Base-by-base conservation (phyloP, 148 eudicot species). In the Fagopyrum tataricum region DNA sequence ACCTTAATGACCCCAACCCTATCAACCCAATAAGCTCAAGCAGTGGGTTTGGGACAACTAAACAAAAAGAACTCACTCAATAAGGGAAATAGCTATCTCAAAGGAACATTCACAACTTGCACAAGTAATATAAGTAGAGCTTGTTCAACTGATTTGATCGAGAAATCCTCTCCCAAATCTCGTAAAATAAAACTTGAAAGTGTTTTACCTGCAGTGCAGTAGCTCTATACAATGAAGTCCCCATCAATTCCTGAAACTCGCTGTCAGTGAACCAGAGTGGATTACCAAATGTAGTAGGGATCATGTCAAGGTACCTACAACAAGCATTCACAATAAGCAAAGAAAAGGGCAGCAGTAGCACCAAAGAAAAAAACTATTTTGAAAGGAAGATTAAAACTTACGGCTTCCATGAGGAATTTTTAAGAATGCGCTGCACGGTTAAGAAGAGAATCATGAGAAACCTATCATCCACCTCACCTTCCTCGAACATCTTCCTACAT, bases 401-500 rank as follows among this genome's bases (percentile, higher is more conserved):
- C 98, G 98, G 97, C 78, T 94, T 91, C 98, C 98, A 94, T 4
- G 91, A 77, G 41, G 98, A 94, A 73, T 83, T 89, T 76, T 86
- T 85, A 73, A 92, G 81, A 24, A 89, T 87, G 46, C 84, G 91
- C 80, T 94, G 96, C 78, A 94, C 80, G 3, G 85, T 91, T 72
- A 91, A 83, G 84, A 89, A 86, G 59, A 94, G 64, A 64, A 88
- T 82, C 80, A 94, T 87, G 88, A 94, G 80, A 55, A 91, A 87
- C 79, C 97, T 80, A 78, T 94, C 98, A 80, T 94, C 98, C 18
- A 94, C 97, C 74, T 89, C 93, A 37, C 93, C 98, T 81, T 84
- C 93, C 71, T 89, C 93, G 64, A 81, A 80, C 96, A 94, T 88
- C 23, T 89, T 88, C 75, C 91, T 79, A 71, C 96, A 94, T 70